phyloP scores from a whole-genome alignment of 2,329 filamentous ascomycete species.

The Hymenoscyphus scutula region DNA sequence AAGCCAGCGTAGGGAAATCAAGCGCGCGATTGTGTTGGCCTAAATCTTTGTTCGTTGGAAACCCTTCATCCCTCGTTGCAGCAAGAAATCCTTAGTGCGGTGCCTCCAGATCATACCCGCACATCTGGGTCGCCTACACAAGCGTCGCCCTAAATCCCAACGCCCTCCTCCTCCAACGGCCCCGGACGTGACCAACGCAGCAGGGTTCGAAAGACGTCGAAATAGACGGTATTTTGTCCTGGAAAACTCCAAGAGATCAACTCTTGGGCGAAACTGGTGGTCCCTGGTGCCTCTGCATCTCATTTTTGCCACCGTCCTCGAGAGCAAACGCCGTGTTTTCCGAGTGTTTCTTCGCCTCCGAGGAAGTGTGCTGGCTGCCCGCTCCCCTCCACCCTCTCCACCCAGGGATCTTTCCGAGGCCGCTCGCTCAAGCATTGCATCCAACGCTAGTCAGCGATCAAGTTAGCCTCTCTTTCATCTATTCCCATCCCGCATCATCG shows the following conservation, averaged over 20 bases:
- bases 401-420: conserved; percentile 18
- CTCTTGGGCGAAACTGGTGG: not conserved
- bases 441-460: conserved; percentile 24
- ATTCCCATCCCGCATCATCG: conserved; percentile 11
- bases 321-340: conserved; percentile 4
- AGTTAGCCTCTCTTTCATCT: conserved; percentile 26
- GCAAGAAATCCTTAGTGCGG: conserved; percentile 14
- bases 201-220: conserved; percentile 1
- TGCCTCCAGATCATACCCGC: conserved; percentile 26
- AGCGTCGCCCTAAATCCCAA: conserved; percentile 6
- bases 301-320: not conserved
- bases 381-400: not conserved
- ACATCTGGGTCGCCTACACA: conserved; percentile 29
- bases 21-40: conserved; percentile 19
- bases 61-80: conserved; percentile 4
- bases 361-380: not conserved
- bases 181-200: conserved; percentile 9
- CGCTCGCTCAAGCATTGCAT: conserved; percentile 16
- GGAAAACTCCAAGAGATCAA: not conserved
- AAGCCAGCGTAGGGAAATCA: conserved; percentile 7
- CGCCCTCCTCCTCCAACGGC: conserved; percentile 13
- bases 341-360: conserved; percentile 1
- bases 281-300: not conserved
- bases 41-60: conserved; percentile 17
- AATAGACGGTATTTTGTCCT: not conserved